Conservation (phyloP, 306 rosid species). For the Hippophae gyantsensis region DNA sequence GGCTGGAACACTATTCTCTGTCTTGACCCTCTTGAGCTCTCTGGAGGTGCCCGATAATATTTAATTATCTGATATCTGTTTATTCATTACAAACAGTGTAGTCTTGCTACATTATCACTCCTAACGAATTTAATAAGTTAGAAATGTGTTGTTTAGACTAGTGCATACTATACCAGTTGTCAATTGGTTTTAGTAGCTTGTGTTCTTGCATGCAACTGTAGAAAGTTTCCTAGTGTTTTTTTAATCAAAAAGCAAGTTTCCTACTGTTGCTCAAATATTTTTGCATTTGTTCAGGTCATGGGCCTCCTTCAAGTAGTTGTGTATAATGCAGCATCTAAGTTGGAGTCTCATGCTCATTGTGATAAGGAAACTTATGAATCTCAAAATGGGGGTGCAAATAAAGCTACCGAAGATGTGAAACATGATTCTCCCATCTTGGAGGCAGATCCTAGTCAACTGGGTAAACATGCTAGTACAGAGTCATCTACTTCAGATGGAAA, state of each 20-base stretch:
- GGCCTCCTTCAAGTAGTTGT: constrained; percentile 81
- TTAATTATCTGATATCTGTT: too few relatives aligned
- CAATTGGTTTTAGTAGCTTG: too few relatives aligned
- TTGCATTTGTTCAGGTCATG: constrained; percentile 41
- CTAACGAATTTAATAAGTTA: too few relatives aligned
- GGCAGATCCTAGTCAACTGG: constrained; percentile 42
- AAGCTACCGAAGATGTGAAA: constrained; percentile 42
- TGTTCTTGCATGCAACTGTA: too few relatives aligned
- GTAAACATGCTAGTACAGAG: constrained; percentile 37
- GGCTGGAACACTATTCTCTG: too few relatives aligned
- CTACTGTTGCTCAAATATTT: background rate
- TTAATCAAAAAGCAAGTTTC: background rate
- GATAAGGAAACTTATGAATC: constrained; percentile 36
- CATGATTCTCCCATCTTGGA: constrained; percentile 48
- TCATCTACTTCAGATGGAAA: constrained; percentile 48
- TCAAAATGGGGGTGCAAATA: constrained; percentile 34
- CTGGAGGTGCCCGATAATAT: too few relatives aligned
- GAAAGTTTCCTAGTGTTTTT: too few relatives aligned
- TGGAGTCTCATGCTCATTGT: constrained; percentile 57
- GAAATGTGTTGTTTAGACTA: too few relatives aligned
- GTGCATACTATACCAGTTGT: too few relatives aligned
- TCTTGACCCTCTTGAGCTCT: too few relatives aligned
- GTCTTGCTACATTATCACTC: too few relatives aligned
- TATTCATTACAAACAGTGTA: too few relatives aligned
- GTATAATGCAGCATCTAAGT: constrained; percentile 57